A percentile compares a stretch with the other conserved stretches of the same genome.
Conservation (phyloP, 2,329 filamentous ascomycete genomes). For the Colletotrichum ledebouriae region DNA sequence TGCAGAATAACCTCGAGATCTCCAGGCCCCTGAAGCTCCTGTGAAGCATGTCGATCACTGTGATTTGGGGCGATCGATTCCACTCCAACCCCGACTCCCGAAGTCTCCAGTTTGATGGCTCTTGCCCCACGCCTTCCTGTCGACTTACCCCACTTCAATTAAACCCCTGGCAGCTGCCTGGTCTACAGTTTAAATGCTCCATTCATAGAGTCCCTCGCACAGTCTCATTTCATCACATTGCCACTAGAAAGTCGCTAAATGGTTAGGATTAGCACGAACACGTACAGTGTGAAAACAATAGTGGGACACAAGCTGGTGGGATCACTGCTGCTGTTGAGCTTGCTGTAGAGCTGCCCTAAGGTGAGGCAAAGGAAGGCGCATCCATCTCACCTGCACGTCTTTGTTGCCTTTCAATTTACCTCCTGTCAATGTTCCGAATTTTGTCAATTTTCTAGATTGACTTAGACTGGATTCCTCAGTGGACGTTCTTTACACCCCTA, state of each 20-base stretch:
- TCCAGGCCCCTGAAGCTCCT: conserved; percentile 27
- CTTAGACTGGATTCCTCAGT: background rate
- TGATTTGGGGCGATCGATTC: conserved; percentile 35
- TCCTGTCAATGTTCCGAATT: background rate
- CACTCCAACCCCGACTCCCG: conserved; percentile 8
- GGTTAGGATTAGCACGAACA: background rate
- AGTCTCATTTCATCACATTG: conserved; percentile 15
- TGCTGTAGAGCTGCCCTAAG: background rate
- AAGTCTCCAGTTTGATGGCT: conserved; percentile 34
- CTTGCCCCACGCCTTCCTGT: conserved; percentile 36
- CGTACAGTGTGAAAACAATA: conserved; percentile 14
- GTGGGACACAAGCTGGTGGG: background rate
- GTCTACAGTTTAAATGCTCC: background rate
- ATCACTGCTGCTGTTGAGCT: background rate
- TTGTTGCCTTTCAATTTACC: conserved; percentile 2
- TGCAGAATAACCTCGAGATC: conserved; percentile 12
- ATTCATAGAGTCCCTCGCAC: conserved; percentile 8
- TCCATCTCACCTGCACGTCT: background rate
- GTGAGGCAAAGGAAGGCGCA: background rate
- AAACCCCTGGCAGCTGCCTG: conserved; percentile 36
- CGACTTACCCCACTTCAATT: conserved; percentile 34
- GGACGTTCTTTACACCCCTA: background rate
- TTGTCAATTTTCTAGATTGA: background rate
- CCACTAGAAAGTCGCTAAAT: background rate
- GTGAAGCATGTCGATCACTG: conserved; percentile 1